A percentile compares a stretch with the other conserved stretches of the same genome.
phyloP scores from a whole-genome alignment of 2,329 filamentous ascomycete species.

The Colletotrichum chrysophilum region DNA sequence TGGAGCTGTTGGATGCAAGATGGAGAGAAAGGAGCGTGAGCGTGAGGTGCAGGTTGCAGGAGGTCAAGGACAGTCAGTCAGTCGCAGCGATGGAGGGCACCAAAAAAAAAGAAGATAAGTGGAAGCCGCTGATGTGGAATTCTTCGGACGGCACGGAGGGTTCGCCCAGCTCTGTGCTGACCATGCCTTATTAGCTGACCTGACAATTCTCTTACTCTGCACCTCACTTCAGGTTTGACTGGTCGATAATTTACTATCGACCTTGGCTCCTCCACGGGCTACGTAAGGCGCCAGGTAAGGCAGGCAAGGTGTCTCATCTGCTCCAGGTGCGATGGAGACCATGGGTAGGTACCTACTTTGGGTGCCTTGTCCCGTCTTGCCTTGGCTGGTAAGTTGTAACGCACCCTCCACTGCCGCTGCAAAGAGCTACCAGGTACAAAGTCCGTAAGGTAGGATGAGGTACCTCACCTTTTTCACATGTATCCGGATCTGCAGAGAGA shows the following conservation, averaged over 20 bases:
- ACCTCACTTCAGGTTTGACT: background rate
- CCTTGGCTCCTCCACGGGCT: conserved; percentile 9
- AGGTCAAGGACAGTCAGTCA: background rate
- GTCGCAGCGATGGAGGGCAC: background rate
- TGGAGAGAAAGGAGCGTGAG: background rate
- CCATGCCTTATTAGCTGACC: background rate
- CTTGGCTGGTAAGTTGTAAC: background rate
- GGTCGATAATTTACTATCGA: background rate
- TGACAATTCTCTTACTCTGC: background rate
- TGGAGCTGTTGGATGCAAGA: background rate
- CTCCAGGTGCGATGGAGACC: background rate
- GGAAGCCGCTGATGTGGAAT: conserved; percentile 6
- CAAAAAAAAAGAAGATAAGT: background rate
- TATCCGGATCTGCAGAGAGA: conserved; percentile 4
- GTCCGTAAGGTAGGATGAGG: background rate
- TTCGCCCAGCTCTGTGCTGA: background rate
- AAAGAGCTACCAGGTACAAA: background rate
- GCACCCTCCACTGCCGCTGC: background rate
- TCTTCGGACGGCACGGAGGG: background rate
- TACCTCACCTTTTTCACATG: background rate
- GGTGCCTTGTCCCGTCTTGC: background rate
- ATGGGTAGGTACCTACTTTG: background rate
- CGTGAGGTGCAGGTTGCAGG: background rate
- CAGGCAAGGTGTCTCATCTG: background rate
- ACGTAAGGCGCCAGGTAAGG: background rate